phyloP scores from a whole-genome alignment of 2,329 filamentous ascomycete species.

The Coniella vitis region DNA sequence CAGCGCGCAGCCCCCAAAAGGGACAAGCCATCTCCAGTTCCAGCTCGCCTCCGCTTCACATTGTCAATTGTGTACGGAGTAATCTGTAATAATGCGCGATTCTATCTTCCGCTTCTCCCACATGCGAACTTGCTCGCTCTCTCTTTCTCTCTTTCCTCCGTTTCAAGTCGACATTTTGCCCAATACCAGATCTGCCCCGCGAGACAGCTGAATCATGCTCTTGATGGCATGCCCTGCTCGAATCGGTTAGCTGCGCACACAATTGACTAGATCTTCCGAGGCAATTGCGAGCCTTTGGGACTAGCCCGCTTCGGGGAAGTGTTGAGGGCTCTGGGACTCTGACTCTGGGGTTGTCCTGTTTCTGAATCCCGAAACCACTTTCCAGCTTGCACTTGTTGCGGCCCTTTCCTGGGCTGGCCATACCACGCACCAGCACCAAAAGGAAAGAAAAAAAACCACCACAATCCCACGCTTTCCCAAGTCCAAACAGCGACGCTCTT shows the following conservation, averaged over 20 bases:
- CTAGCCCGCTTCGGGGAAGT: neutral
- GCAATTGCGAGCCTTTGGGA: neutral
- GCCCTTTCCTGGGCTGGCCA: neutral
- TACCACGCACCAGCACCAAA: neutral
- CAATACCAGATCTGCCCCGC: too few species aligned
- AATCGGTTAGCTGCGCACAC: neutral
- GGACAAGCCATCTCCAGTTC: neutral
- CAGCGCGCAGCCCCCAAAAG: neutral
- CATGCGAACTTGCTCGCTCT: too few species aligned
- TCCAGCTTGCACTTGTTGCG: conserved; percentile 1
- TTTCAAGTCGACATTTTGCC: too few species aligned
- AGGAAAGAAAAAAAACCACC: too few species aligned
- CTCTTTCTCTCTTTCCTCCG: too few species aligned
- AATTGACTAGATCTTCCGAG: neutral
- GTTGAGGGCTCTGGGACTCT: neutral
- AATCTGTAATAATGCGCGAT: too few species aligned
- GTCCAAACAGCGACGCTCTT: too few species aligned
- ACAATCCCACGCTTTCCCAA: neutral
- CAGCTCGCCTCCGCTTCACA: neutral
- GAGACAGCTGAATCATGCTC: neutral
- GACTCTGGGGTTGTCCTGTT: neutral
- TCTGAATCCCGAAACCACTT: conserved; percentile 7
- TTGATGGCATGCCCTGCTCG: neutral
- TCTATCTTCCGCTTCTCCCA: too few species aligned
- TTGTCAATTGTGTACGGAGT: too few species aligned